Percentiles rank a stretch among this genome's conserved stretches.
phyloP scores from a whole-genome alignment of 352 stramenopile species.

The Phytopythium cucurbitacearum region DNA sequence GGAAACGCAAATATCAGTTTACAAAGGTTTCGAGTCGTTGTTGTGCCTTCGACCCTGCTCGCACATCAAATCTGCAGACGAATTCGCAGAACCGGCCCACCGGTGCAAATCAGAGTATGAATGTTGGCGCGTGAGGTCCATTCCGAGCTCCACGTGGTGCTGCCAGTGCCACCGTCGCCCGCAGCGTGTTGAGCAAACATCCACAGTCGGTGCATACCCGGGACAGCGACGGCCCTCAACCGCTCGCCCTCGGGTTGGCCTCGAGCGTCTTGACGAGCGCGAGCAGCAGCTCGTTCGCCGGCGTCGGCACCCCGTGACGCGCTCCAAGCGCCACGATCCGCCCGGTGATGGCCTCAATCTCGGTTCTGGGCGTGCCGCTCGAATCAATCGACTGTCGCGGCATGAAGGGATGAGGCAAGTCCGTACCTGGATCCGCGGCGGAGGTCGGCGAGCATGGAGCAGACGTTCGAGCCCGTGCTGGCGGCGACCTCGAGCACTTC shows the following conservation, averaged over 20 bases:
- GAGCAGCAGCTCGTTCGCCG: slow-evolving; percentile 53
- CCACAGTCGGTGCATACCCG: too few species aligned
- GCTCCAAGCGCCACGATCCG: slow-evolving; percentile 44
- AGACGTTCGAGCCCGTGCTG: slow-evolving; percentile 58
- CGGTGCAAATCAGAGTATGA: too few species aligned
- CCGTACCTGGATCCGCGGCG: slow-evolving; percentile 44
- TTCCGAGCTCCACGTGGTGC: too few species aligned
- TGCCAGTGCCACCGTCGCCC: too few species aligned
- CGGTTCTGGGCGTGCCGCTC: slow-evolving; percentile 28
- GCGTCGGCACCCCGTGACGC: slow-evolving; percentile 47
- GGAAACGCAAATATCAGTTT: neutral
- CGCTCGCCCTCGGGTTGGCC: neutral
- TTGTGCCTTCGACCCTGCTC: neutral
- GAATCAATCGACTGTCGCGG: neutral
- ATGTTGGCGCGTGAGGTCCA: too few species aligned
- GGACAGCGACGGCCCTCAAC: too few species aligned
- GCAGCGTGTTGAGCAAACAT: too few species aligned
- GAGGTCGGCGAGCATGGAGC: slow-evolving; percentile 74
- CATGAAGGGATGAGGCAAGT: neutral
- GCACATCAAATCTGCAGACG: too few species aligned
- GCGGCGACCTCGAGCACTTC: slow-evolving; percentile 47
- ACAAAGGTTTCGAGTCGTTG: neutral
- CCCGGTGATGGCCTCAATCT: slow-evolving; percentile 74
- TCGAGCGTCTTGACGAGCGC: slow-evolving; percentile 62
- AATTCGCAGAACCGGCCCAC: too few species aligned